A percentile compares a stretch with the other conserved stretches of the same genome.
These are phyloP conservation scores for Porodaedalea pini DNA, from an alignment of 1,284 basidiomycete species.

Conservation along the genomic window DNA sequence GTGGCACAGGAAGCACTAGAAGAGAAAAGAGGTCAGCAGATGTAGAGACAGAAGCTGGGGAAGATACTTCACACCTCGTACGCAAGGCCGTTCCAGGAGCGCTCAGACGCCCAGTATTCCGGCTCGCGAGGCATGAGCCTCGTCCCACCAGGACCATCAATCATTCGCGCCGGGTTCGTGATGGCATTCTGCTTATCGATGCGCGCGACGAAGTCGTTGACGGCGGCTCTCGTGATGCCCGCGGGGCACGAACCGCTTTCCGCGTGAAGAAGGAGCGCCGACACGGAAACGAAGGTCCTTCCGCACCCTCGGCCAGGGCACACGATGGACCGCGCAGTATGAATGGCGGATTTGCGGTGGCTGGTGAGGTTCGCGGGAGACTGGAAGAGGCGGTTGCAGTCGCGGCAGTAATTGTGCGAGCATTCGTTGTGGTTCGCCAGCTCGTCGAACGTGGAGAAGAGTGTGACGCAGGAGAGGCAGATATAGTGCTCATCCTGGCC, in stretches of 20 bases:
- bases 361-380: constrained; percentile 23
- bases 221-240: constrained; percentile 28
- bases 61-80: too few species aligned
- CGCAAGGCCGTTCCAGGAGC: constrained; percentile 34
- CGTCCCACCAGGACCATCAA: constrained; percentile 24
- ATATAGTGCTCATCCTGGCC: constrained; percentile 36
- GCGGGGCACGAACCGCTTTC: constrained; percentile 33
- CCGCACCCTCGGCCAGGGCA: constrained; percentile 30
- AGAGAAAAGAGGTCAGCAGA: too few species aligned
- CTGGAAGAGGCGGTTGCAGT: constrained; percentile 42
- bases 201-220: constrained; percentile 28
- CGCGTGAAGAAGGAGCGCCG: constrained; percentile 33
- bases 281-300: constrained; percentile 29
- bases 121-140: neutral
- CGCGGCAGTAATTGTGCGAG: constrained; percentile 45
- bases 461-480: constrained; percentile 2
- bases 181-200: constrained; percentile 30
- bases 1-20: constrained; percentile 39
- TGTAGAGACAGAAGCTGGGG: too few species aligned
- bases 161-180: constrained; percentile 31
- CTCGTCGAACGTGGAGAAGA: constrained; percentile 36
- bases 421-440: constrained; percentile 47
- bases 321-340: constrained; percentile 23
- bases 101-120: constrained; percentile 31
- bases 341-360: constrained; percentile 28